Conservation (phyloP, 2,329 filamentous ascomycete genomes). For the Exophiala sideris region DNA sequence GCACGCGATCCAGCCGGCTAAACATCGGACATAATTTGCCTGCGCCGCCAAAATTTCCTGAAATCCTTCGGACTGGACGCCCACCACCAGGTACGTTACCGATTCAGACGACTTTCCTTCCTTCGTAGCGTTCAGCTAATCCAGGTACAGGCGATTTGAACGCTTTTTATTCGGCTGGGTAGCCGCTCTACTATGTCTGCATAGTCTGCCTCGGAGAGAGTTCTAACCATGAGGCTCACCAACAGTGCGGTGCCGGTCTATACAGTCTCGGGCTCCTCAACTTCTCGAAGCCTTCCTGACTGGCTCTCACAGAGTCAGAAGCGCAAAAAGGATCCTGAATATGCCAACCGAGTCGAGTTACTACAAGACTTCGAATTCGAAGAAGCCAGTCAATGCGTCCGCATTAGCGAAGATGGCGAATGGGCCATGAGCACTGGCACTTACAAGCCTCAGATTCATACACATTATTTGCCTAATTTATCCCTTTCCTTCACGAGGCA, state of each 20-base stretch:
- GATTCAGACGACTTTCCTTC: no score
- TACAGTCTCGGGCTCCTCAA: slow-evolving; percentile 87
- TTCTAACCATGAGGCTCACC: slow-evolving; percentile 47
- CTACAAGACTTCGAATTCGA: slow-evolving; percentile 98
- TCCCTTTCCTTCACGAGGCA: slow-evolving; percentile 92
- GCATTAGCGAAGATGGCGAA: slow-evolving; percentile 89
- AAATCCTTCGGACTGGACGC: not conserved
- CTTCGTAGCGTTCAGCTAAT: no score
- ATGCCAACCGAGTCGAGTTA: slow-evolving; percentile 87
- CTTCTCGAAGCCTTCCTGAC: slow-evolving; percentile 82
- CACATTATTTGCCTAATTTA: slow-evolving; percentile 90
- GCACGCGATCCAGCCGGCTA: not conserved
- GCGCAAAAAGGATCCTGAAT: slow-evolving; percentile 88
- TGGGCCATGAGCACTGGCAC: slow-evolving; percentile 93
- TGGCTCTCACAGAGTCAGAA: slow-evolving; percentile 91
- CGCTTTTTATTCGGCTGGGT: no score
- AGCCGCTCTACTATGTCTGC: not conserved
- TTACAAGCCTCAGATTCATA: slow-evolving; percentile 81
- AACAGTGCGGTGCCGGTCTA: slow-evolving; percentile 85
- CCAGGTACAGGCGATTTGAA: no score
- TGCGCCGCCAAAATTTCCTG: slow-evolving; percentile 10
- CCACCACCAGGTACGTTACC: slow-evolving; percentile 7
- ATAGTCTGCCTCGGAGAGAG: not conserved
- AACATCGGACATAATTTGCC: not conserved
- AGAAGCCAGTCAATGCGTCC: slow-evolving; percentile 85